phyloP scores from a whole-genome alignment of 164 flowering plant genomes.

The Nymphaea thermarum region DNA sequence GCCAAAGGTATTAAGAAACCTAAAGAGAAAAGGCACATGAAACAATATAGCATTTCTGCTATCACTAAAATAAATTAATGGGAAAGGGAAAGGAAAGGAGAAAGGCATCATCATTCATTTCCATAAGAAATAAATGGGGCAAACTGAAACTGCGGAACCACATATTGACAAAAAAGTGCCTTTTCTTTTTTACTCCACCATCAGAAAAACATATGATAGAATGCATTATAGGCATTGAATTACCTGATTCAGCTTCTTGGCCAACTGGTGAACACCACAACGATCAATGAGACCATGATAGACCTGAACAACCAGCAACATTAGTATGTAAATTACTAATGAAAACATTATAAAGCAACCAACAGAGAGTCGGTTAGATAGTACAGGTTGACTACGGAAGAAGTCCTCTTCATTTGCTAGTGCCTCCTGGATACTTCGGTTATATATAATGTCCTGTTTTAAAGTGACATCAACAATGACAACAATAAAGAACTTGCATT shows the following conservation, averaged over 20 bases:
- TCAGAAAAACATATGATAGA: background rate
- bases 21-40: too few relatives aligned
- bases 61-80: background rate
- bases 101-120: background rate
- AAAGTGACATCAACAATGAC: background rate
- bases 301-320: constrained; percentile 25
- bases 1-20: too few relatives aligned
- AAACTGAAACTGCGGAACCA: too few relatives aligned
- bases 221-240: constrained; percentile 1
- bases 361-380: background rate
- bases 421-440: constrained; percentile 84
- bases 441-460: constrained; percentile 63
- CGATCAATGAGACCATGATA: constrained; percentile 81
- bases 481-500: background rate
- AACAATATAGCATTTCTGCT: background rate
- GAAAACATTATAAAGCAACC: background rate
- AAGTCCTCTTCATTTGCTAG: constrained; percentile 81
- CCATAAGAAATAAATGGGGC: too few relatives aligned
- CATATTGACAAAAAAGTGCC: background rate
- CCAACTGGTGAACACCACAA: constrained; percentile 83
- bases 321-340: background rate
- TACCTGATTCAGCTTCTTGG: constrained; percentile 90
- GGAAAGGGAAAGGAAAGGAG: too few relatives aligned
- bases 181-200: background rate
- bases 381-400: constrained; percentile 83